phyloP scores from a whole-genome alignment of 345 rosid species.

The Bruguiera gymnorhiza region DNA sequence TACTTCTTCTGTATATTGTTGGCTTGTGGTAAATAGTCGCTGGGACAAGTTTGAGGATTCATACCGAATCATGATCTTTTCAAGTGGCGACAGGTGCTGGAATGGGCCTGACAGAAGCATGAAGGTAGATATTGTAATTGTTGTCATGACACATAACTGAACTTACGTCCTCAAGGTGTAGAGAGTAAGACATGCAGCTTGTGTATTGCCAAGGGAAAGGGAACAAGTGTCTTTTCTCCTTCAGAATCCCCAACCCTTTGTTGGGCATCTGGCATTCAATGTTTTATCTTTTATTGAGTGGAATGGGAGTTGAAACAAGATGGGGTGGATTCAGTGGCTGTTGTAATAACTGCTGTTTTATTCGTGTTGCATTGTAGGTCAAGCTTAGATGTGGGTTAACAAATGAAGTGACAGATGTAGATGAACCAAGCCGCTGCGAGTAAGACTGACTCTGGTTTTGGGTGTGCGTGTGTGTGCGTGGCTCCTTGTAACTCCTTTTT shows the following conservation, averaged over 20 bases:
- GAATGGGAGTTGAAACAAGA: background rate
- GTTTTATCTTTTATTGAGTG: background rate
- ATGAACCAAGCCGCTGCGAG: constrained; percentile 99
- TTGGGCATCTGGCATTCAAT: background rate
- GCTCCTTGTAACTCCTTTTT: background rate
- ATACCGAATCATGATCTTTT: constrained; percentile 60
- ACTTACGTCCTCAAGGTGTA: no score
- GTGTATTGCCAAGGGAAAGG: no score
- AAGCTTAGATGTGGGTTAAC: constrained; percentile 83
- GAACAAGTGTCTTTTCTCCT: background rate
- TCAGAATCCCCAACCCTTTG: background rate
- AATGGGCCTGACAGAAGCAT: constrained; percentile 94
- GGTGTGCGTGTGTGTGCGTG: background rate
- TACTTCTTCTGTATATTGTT: background rate
- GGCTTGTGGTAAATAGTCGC: constrained; percentile 41
- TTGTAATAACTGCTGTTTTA: constrained; percentile 10
- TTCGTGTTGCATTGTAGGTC: constrained; percentile 39
- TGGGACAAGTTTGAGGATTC: constrained; percentile 86
- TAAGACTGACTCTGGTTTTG: constrained; percentile 30
- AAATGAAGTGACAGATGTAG: constrained; percentile 74
- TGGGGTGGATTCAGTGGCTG: background rate
- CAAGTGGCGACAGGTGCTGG: constrained; percentile 87
- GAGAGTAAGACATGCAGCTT: no score
- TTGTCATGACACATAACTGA: background rate
- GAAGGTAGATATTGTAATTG: constrained; percentile 42